Evolutionary conservation across 192 early-diverging fungal genomes (phyloP), one percentile per base, ranked within the genome.

Genomic region (Bifiguratus adelaidae): DNA sequence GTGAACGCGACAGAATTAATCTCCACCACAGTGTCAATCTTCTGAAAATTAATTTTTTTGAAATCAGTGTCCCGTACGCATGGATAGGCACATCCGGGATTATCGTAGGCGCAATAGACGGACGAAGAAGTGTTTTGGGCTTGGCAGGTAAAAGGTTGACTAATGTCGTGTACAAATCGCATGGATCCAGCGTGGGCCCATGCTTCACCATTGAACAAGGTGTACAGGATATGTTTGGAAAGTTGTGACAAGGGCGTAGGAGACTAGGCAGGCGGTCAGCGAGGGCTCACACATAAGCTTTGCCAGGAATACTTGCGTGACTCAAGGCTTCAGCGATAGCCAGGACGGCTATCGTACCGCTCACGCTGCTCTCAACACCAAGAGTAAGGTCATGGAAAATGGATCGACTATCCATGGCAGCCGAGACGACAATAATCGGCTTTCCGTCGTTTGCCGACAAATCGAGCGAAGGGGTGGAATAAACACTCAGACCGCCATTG

Each of bases 151-250:
- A 82, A 72, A 3, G 66, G 63, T 3, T 42, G 51, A 7, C 56
- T 53, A 21, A 91, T 76, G 52, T 89, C 86, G 26, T 85, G 40
- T 3, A 88, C 83, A 59, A 91, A 91, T 26, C 86, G 60, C 52
- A 85, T 73, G 2, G 88, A 91, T n/a, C 88, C 88, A 28, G 79
- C 70, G 54, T 74, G 83, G 23, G 75, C 83, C 73, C 78, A 91
- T 21, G 76, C 41, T 56, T 91, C 88, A 11, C 68, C 78, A 16
- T 71, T 67, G 50, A 91, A 91, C 12, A 74, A 56, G 9, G 82
- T 86, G 58, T 83, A 91, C 21, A 91, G 12, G 19, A 91, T 78
- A 52, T 87, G 74, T 42, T 84, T 83, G 29, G 60, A 56, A 37
- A 85, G 61, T 2, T 55, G 21, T 8, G 56, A 47, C 4, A 78